phyloP scores from a whole-genome alignment of 148 eudicot genomes.

The Fallopia convolvulus region DNA sequence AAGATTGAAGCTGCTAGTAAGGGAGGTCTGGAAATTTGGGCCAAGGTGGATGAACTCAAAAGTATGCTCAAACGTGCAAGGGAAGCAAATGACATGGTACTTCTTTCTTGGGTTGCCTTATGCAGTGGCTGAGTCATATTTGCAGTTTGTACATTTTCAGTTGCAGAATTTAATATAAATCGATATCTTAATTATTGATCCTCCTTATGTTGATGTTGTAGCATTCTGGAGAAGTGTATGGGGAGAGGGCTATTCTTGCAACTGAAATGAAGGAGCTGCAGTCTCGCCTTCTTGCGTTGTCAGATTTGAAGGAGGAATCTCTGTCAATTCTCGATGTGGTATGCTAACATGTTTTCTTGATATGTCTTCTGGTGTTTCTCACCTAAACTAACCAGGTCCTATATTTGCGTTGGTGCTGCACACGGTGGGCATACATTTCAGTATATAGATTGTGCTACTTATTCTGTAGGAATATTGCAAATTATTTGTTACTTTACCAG shows the following conservation, averaged over 20 bases:
- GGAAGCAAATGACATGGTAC: constrained; percentile 85
- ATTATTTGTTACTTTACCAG: neutral
- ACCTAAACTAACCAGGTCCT: neutral
- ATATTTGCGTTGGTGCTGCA: neutral
- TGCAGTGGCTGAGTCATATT: neutral
- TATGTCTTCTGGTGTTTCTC: neutral
- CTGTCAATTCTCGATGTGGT: constrained; percentile 79
- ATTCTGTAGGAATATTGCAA: neutral
- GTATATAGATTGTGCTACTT: neutral
- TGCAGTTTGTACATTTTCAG: neutral
- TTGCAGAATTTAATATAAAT: neutral
- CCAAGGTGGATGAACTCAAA: constrained; percentile 58
- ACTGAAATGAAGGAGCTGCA: constrained; percentile 87
- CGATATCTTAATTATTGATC: neutral
- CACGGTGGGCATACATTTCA: neutral
- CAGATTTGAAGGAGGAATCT: constrained; percentile 68
- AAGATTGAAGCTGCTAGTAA: constrained; percentile 51
- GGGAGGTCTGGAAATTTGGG: constrained; percentile 46
- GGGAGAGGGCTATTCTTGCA: constrained; percentile 76
- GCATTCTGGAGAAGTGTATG: constrained; percentile 95
- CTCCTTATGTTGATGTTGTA: constrained; percentile 18
- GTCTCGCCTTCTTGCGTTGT: constrained; percentile 58
- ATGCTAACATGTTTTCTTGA: neutral
- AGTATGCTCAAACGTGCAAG: constrained; percentile 57
- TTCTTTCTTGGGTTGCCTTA: constrained; percentile 1